Percentiles rank a stretch among this genome's conserved stretches.
These are phyloP conservation scores for Asterophora lycoperdoides DNA, from an alignment of 768 basidiomycete species.

Conservation along the genomic window DNA sequence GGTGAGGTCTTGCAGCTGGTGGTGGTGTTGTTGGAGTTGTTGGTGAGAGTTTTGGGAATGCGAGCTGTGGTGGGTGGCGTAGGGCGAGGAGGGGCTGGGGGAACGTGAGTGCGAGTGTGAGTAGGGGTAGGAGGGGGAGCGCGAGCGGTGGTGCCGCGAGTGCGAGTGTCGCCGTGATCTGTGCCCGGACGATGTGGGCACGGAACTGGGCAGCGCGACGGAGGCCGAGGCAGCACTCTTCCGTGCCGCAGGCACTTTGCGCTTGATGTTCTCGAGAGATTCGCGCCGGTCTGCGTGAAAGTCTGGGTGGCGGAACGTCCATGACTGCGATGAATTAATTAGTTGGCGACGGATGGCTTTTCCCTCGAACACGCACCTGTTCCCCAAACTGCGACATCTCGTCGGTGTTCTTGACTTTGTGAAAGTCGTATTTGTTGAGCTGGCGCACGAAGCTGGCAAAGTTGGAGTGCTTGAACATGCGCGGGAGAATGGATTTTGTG, in stretches of 20 bases:
- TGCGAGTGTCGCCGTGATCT: slow-evolving; percentile 11
- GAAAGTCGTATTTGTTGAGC: slow-evolving; percentile 95
- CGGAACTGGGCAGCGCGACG: slow-evolving; percentile 14
- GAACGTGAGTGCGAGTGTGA: slow-evolving; percentile 22
- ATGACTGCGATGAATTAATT: slow-evolving; percentile 30
- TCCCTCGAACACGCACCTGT: slow-evolving; percentile 38
- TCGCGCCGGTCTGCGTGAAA: slow-evolving; percentile 53
- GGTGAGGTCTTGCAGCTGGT: slow-evolving; percentile 16
- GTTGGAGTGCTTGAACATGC: slow-evolving; percentile 94
- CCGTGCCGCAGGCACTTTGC: slow-evolving; percentile 53
- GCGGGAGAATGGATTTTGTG: slow-evolving; percentile 84
- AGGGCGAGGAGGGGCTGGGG: no score
- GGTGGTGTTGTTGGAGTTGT: background rate
- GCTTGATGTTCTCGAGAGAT: slow-evolving; percentile 56
- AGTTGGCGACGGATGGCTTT: no score
- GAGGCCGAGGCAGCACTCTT: slow-evolving; percentile 34
- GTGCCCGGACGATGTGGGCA: slow-evolving; percentile 17
- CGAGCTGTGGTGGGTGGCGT: slow-evolving; percentile 7
- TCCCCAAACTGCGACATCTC: slow-evolving; percentile 67
- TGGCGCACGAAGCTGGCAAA: slow-evolving; percentile 92
- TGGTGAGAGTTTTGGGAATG: slow-evolving; percentile 4
- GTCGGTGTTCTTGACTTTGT: slow-evolving; percentile 91
- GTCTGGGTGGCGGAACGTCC: slow-evolving; percentile 59
- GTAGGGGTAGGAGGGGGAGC: slow-evolving; percentile 15
- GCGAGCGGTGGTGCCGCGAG: slow-evolving; percentile 10